phyloP scores from a whole-genome alignment of 2,329 filamentous ascomycete genomes.

The Dothidotthia symphoricarpi region DNA sequence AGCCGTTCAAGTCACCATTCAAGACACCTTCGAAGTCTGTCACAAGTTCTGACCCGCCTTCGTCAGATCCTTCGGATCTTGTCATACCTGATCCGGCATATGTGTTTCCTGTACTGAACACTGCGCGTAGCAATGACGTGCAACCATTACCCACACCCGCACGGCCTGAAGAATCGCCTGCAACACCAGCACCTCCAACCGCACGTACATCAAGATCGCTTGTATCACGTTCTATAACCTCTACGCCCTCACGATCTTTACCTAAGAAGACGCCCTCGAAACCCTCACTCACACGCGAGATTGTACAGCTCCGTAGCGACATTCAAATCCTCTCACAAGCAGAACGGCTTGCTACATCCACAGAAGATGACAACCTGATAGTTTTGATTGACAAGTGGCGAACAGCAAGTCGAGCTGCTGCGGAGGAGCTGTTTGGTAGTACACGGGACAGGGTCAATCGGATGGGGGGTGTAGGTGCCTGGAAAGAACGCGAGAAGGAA shows the following conservation, averaged over 20 bases:
- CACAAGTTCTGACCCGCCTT: constrained; percentile 23
- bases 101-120: background rate
- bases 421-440: constrained; percentile 64
- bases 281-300: constrained; percentile 31
- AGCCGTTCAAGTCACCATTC: constrained; percentile 71
- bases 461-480: constrained; percentile 63
- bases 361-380: constrained; percentile 56
- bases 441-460: constrained; percentile 60
- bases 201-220: constrained; percentile 13
- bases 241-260: constrained; percentile 11
- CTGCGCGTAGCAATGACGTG: background rate
- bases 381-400: constrained; percentile 61
- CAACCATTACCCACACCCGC: background rate
- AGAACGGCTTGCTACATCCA: constrained; percentile 32
- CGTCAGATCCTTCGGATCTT: constrained; percentile 25
- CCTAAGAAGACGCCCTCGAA: constrained; percentile 19
- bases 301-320: constrained; percentile 37
- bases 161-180: background rate
- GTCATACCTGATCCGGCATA: constrained; percentile 2
- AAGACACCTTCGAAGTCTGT: constrained; percentile 45
- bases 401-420: constrained; percentile 58
- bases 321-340: constrained; percentile 47
- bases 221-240: constrained; percentile 9
- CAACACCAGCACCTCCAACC: constrained; percentile 5
- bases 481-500: constrained; percentile 45